These are phyloP conservation scores for Gremmenia infestans DNA, from an alignment of 2,329 filamentous ascomycete genomes.

Conservation along the genomic window DNA sequence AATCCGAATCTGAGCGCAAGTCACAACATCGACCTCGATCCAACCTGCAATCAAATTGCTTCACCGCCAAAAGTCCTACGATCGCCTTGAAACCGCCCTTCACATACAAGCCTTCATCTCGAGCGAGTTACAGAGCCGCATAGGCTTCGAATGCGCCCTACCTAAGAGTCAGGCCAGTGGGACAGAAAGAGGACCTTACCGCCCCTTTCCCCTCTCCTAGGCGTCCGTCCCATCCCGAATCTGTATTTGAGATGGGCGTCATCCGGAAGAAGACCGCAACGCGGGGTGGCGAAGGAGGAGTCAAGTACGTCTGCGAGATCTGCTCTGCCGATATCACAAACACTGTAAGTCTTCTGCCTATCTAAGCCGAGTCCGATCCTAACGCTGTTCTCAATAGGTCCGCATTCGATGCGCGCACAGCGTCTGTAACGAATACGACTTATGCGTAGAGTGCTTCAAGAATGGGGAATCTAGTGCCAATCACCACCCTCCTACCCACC, in stretches of 20 bases:
- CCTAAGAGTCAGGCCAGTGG: background rate
- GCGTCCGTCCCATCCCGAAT: background rate
- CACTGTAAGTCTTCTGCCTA: conserved; percentile 58
- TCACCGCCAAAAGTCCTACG: background rate
- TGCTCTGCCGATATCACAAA: conserved; percentile 96
- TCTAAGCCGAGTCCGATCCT: conserved; percentile 1
- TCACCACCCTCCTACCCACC: conserved; percentile 81
- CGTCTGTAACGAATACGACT: conserved; percentile 87
- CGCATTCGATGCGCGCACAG: conserved; percentile 81
- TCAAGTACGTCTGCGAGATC: conserved; percentile 96
- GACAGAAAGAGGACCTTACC: background rate
- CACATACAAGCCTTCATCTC: background rate
- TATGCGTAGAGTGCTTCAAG: conserved; percentile 93
- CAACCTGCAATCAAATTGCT: background rate
- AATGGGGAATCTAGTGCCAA: conserved; percentile 74
- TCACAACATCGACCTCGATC: too few species aligned
- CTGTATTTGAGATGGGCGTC: conserved; percentile 64
- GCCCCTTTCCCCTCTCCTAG: background rate
- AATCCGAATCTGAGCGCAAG: too few species aligned
- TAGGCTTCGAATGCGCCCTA: background rate
- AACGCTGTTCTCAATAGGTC: conserved; percentile 51
- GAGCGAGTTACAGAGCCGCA: background rate
- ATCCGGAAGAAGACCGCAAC: conserved; percentile 93
- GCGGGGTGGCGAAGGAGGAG: conserved; percentile 78
- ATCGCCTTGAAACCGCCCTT: background rate